Conservation (phyloP, 2,329 filamentous ascomycete genomes). For the Tolypocladium guangdongense region DNA sequence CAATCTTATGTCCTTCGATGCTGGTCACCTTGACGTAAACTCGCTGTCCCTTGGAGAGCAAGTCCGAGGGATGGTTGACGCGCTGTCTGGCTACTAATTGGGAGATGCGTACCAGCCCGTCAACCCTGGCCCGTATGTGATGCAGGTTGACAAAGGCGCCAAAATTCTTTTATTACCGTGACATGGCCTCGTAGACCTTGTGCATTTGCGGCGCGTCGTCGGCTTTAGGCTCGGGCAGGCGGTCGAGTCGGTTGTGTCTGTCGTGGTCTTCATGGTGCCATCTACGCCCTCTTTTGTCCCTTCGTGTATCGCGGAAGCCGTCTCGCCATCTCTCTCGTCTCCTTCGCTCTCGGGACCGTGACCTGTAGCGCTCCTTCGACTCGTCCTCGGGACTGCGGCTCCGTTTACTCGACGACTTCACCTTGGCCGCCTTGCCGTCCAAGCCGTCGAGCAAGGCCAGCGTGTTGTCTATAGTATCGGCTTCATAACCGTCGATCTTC, state of each 20-base stretch:
- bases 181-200: constrained; percentile 85
- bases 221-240: constrained; percentile 59
- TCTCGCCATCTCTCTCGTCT: constrained; percentile 30
- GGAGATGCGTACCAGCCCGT: constrained; percentile 89
- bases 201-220: constrained; percentile 72
- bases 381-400: constrained; percentile 47
- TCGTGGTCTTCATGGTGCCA: constrained; percentile 30
- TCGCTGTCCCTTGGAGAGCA: constrained; percentile 67
- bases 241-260: constrained; percentile 50
- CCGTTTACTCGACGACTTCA: constrained; percentile 40
- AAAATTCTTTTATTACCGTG: constrained; percentile 88
- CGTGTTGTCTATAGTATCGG: constrained; percentile 76
- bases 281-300: constrained; percentile 24
- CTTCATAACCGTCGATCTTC: constrained; percentile 27
- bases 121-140: constrained; percentile 77
- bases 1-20: constrained; percentile 71
- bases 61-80: constrained; percentile 83
- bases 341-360: constrained; percentile 30
- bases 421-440: constrained; percentile 52
- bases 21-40: constrained; percentile 92
- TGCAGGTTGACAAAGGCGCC: constrained; percentile 90
- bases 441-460: constrained; percentile 83
- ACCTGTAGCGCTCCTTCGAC: constrained; percentile 27
- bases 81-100: constrained; percentile 75
- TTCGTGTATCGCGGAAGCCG: constrained; percentile 18